Conservation (phyloP, 257 asterid species). For the Solanum appendiculatum region DNA sequence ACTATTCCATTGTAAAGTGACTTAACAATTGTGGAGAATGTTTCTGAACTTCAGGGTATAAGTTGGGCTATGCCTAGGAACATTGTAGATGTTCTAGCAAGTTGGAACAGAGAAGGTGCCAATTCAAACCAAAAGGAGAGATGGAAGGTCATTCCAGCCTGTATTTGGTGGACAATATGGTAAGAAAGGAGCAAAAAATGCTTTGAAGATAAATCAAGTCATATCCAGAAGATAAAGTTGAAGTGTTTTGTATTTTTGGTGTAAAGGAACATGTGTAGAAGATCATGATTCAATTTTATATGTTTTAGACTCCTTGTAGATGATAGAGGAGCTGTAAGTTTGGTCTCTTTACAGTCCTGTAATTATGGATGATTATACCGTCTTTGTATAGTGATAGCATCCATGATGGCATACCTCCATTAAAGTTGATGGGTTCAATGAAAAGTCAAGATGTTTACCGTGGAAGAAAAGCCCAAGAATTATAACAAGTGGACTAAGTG, state of each 20-base stretch:
- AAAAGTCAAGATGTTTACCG: background rate
- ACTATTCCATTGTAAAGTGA: background rate
- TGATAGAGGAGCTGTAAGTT: background rate
- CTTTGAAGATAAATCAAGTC: background rate
- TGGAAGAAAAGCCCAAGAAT: background rate
- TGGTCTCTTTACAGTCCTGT: background rate
- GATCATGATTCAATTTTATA: background rate
- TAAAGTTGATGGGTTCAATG: background rate
- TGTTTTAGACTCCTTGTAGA: background rate
- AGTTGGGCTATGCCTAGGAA: background rate
- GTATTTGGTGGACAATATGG: background rate
- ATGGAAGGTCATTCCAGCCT: background rate
- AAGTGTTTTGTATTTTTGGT: background rate
- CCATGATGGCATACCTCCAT: background rate
- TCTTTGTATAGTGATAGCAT: background rate
- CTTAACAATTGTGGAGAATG: background rate
- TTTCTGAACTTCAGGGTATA: background rate
- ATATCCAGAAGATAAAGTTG: background rate
- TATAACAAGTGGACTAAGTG: background rate
- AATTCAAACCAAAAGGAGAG: background rate
- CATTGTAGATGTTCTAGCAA: background rate
- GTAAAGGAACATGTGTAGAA: background rate
- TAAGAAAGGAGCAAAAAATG: background rate
- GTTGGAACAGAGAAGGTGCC: background rate
- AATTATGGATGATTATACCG: background rate